Evolutionary conservation across 768 basidiomycete genomes (phyloP).

Genomic region (Mrakia gelida): DNA sequence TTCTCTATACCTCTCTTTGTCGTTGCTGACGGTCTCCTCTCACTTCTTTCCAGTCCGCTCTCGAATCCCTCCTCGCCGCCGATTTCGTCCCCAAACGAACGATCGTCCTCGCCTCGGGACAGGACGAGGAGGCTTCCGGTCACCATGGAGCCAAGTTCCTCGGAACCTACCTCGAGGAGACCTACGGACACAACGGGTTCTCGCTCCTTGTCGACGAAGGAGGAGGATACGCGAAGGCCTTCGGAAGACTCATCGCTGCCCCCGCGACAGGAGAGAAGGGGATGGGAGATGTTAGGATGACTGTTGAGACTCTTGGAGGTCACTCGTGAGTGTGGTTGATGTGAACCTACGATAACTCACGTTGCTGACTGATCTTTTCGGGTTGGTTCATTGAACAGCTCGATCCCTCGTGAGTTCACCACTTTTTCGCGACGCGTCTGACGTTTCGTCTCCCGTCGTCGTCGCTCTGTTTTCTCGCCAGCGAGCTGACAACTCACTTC

Average conservation of each 20-base stretch:
- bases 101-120: constrained; percentile 19
- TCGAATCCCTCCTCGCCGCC: constrained; percentile 38
- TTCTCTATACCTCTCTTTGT: not conserved
- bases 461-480: not conserved
- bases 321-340: too few species aligned
- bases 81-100: constrained; percentile 37
- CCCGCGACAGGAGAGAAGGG: constrained; percentile 15
- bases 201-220: constrained; percentile 41
- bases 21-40: not conserved
- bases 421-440: too few species aligned
- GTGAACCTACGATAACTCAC: too few species aligned
- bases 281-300: constrained; percentile 1
- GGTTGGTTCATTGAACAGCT: not conserved
- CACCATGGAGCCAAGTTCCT: constrained; percentile 28
- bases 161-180: constrained; percentile 35
- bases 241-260: not conserved
- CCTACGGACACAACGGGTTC: constrained; percentile 40
- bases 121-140: constrained; percentile 39
- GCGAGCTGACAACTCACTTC: not conserved
- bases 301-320: constrained; percentile 13
- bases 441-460: not conserved
- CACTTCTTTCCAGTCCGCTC: constrained; percentile 29
- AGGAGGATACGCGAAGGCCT: constrained; percentile 1
- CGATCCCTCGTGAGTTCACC: not conserved
- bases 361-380: not conserved